Evolutionary conservation across 768 basidiomycete genomes (phyloP).

Genomic region (Myochromella boudieri): DNA sequence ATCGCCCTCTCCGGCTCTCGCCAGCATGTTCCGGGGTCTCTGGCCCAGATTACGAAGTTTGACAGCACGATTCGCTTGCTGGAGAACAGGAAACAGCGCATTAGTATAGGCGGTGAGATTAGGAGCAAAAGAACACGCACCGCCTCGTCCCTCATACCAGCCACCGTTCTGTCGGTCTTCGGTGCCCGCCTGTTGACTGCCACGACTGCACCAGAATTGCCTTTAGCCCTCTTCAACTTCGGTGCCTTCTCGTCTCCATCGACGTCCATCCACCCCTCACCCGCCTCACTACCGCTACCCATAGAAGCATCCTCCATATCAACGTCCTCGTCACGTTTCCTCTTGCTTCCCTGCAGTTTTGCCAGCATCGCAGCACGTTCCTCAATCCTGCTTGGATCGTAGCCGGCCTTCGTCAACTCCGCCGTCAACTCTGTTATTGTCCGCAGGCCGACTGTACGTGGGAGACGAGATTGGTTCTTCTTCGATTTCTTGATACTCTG

Average conservation of each 20-base stretch:
- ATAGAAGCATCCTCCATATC: conserved; percentile 60
- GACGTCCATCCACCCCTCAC: conserved; percentile 45
- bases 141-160: conserved; percentile 75
- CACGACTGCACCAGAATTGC: conserved; percentile 55
- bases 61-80: conserved; percentile 81
- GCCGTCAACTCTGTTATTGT: conserved; percentile 76
- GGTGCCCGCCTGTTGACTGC: conserved; percentile 56
- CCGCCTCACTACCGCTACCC: conserved; percentile 39
- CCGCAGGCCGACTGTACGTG: conserved; percentile 70
- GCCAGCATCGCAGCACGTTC: conserved; percentile 86
- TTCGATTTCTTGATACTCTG: conserved; percentile 82
- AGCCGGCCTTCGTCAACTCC: conserved; percentile 83
- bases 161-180: conserved; percentile 68
- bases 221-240: conserved; percentile 63
- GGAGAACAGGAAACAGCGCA: conserved; percentile 11
- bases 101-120: neutral
- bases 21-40: conserved; percentile 81
- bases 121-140: conserved; percentile 39
- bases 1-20: conserved; percentile 90
- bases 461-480: conserved; percentile 82
- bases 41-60: conserved; percentile 86
- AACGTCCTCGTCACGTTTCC: conserved; percentile 67
- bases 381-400: conserved; percentile 85
- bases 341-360: conserved; percentile 68
- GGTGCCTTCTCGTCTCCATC: conserved; percentile 48